Evolutionary conservation across 2,329 filamentous ascomycete genomes (phyloP).

Genomic region (Neopestalotiopsis rosae): DNA sequence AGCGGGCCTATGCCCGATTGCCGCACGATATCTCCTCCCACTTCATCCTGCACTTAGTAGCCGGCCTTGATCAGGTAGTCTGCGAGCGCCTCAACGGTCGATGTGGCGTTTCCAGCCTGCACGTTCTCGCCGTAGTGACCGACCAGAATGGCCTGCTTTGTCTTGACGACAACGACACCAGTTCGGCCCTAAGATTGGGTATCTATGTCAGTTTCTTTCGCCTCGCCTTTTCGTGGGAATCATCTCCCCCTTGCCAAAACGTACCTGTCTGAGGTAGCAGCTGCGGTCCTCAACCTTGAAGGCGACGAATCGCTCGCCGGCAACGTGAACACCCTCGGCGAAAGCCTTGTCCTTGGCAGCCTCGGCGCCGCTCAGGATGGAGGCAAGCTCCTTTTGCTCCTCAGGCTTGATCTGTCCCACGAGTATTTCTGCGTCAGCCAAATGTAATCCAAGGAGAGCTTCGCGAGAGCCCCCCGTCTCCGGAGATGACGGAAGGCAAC

Average conservation of each 20-base stretch:
- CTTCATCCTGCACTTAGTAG: constrained; percentile 63
- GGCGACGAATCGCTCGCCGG: constrained; percentile 78
- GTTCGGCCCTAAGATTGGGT: constrained; percentile 64
- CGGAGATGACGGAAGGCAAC: neutral
- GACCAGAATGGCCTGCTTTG: constrained; percentile 85
- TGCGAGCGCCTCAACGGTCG: constrained; percentile 81
- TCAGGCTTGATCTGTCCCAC: constrained; percentile 54
- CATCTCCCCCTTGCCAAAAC: constrained; percentile 26
- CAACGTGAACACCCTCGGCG: constrained; percentile 75
- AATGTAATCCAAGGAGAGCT: neutral
- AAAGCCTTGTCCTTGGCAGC: constrained; percentile 69
- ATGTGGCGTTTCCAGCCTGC: constrained; percentile 76
- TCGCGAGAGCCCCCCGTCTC: constrained; percentile 1
- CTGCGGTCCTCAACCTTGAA: constrained; percentile 77
- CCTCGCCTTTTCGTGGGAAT: neutral
- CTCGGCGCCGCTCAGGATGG: constrained; percentile 52
- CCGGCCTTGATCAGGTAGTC: constrained; percentile 83
- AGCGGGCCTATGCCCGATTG: neutral
- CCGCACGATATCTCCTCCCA: neutral
- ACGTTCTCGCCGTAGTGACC: constrained; percentile 81
- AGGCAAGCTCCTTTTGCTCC: constrained; percentile 64
- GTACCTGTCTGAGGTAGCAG: constrained; percentile 86
- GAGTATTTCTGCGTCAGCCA: constrained; percentile 35
- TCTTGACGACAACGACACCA: constrained; percentile 85
- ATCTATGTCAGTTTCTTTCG: constrained; percentile 16